A percentile compares a stretch with the other conserved stretches of the same genome.
phyloP scores from a whole-genome alignment of 2,329 filamentous ascomycete genomes.

The Cadophora gregata region DNA sequence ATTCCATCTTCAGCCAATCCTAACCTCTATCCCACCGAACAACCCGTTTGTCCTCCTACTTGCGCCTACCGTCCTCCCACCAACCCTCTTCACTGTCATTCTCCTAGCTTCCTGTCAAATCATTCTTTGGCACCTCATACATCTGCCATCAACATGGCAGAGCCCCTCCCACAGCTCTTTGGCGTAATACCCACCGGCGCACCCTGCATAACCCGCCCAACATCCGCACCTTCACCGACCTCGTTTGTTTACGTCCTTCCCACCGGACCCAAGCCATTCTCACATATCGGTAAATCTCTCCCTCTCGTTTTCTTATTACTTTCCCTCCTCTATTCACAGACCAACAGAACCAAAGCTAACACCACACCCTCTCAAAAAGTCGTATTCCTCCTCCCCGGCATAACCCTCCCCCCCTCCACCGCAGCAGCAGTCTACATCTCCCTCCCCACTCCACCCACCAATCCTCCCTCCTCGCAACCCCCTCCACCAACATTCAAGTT shows the following conservation, averaged over 20 bases:
- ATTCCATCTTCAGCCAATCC: background rate
- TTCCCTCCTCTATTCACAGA: no score
- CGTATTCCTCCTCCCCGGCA: conserved; percentile 83
- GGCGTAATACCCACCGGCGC: conserved; percentile 58
- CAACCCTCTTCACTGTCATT: background rate
- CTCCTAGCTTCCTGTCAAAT: no score
- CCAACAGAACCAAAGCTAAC: background rate
- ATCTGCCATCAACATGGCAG: conserved; percentile 21
- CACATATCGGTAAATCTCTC: conserved; percentile 77
- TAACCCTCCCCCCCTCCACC: conserved; percentile 72
- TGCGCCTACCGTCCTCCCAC: conserved; percentile 1
- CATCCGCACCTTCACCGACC: conserved; percentile 57
- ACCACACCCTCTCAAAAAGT: conserved; percentile 49
- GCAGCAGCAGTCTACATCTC: conserved; percentile 92
- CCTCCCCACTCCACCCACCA: conserved; percentile 48
- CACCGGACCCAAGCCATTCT: conserved; percentile 59
- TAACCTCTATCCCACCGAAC: background rate
- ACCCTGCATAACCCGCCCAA: conserved; percentile 60
- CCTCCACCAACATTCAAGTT: conserved; percentile 68
- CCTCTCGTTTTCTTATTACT: no score
- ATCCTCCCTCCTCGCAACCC: conserved; percentile 33
- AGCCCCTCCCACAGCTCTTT: conserved; percentile 39
- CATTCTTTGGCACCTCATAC: background rate
- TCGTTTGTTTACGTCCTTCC: conserved; percentile 62
- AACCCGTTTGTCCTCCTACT: background rate